Evolutionary conservation across 2,329 filamentous ascomycete genomes (phyloP).

Genomic region (Seiridium cupressi): DNA sequence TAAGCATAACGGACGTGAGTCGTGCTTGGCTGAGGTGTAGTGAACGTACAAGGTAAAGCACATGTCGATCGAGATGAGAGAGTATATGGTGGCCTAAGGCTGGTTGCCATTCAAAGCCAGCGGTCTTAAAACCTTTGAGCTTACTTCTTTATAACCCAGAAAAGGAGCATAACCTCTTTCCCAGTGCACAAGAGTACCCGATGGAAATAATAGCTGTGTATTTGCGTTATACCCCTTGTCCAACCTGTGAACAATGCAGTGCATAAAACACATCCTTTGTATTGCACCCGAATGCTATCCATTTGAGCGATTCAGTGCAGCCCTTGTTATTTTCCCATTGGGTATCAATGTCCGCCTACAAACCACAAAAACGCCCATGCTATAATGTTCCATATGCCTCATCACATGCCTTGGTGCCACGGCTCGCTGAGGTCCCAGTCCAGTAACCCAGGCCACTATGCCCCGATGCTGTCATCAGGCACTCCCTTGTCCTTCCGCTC

Average conservation of each 20-base stretch:
- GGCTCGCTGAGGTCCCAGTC: not conserved
- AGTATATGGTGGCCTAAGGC: no score
- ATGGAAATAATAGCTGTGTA: conserved; percentile 3
- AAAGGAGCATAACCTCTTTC: not conserved
- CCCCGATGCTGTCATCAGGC: conserved; percentile 22
- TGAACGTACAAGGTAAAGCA: conserved; percentile 12
- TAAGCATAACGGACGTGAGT: conserved; percentile 11
- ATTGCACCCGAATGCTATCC: conserved; percentile 13
- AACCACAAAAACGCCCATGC: not conserved
- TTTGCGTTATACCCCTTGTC: conserved; percentile 12
- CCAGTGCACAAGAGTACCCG: not conserved
- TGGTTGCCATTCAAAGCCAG: not conserved
- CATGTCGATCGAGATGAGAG: no score
- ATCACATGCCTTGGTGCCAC: not conserved
- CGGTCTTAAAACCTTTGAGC: not conserved
- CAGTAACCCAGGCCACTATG: conserved; percentile 19
- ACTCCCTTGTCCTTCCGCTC: conserved; percentile 32
- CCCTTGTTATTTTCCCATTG: not conserved
- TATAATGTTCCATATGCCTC: not conserved
- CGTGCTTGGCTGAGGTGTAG: conserved; percentile 13
- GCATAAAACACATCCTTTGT: conserved; percentile 15
- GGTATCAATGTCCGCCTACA: not conserved
- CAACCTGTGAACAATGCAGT: conserved; percentile 20
- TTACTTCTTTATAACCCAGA: not conserved
- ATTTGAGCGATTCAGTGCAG: not conserved